These are phyloP conservation scores for Linnemannia elongata DNA, from an alignment of 192 early-diverging fungal genomes.

Conservation along the genomic window DNA sequence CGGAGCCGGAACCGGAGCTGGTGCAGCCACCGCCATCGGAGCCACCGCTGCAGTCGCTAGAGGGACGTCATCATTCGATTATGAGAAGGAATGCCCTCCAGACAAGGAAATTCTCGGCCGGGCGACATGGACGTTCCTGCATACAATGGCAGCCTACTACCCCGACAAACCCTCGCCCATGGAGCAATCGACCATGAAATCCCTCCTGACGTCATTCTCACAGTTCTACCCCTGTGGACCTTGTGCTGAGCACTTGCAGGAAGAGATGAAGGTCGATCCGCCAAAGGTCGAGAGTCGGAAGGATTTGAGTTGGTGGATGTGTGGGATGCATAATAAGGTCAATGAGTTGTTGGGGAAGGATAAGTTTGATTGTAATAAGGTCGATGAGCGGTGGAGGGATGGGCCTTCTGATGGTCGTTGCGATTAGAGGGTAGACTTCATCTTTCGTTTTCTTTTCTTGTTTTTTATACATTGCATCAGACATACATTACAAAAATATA, in stretches of 20 bases:
- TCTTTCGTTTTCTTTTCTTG: not conserved
- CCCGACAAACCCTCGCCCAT: constrained; percentile 78
- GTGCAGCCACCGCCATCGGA: constrained; percentile 2
- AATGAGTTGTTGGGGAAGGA: constrained; percentile 91
- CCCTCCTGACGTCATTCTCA: constrained; percentile 80
- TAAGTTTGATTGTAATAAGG: constrained; percentile 93
- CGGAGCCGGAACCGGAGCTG: constrained; percentile 3
- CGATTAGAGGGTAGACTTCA: constrained; percentile 41
- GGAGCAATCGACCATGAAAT: constrained; percentile 84
- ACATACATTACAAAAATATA: not conserved
- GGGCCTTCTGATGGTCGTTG: constrained; percentile 83
- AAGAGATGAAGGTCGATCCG: constrained; percentile 81
- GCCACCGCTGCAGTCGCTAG: not conserved
- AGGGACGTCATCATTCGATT: constrained; percentile 37
- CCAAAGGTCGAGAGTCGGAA: constrained; percentile 79
- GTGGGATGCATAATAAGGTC: constrained; percentile 95
- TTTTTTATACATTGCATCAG: not conserved
- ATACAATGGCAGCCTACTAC: constrained; percentile 98
- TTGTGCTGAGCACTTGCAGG: constrained; percentile 88
- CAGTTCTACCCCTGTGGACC: constrained; percentile 94
- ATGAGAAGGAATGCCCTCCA: constrained; percentile 78
- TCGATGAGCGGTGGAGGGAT: constrained; percentile 94
- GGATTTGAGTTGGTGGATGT: constrained; percentile 88
- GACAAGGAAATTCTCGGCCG: constrained; percentile 87
- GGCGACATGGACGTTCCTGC: constrained; percentile 97